Evolutionary conservation across 192 early-diverging fungal species (phyloP).

Genomic region (Geranomyces variabilis): DNA sequence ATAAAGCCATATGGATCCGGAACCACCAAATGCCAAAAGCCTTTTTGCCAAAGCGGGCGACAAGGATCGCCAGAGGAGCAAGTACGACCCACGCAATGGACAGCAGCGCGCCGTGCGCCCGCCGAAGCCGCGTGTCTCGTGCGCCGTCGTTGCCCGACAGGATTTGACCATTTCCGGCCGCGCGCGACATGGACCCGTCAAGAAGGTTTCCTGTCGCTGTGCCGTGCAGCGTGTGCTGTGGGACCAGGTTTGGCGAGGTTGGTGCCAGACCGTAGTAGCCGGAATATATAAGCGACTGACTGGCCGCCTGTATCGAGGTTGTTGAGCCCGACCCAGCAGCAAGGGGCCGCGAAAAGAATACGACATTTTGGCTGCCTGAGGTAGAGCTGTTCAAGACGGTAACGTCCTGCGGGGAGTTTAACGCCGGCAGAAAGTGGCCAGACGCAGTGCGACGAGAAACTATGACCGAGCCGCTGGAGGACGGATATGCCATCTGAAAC

Average conservation of each 20-base stretch:
- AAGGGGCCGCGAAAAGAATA: constrained; percentile 20
- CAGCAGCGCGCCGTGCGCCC: constrained; percentile 53
- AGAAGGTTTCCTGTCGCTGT: background rate
- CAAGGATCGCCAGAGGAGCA: constrained; percentile 47
- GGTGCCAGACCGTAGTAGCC: constrained; percentile 8
- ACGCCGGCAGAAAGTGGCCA: constrained; percentile 20
- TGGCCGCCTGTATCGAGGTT: constrained; percentile 3
- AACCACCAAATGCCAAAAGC: constrained; percentile 50
- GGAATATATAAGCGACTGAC: constrained; percentile 36
- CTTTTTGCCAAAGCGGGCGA: constrained; percentile 47
- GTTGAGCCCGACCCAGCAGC: background rate
- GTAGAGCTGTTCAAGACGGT: background rate
- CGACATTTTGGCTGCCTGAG: background rate
- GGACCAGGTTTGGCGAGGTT: background rate
- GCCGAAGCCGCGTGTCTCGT: constrained; percentile 2
- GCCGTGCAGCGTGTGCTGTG: constrained; percentile 19
- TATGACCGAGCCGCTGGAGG: background rate
- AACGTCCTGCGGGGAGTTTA: background rate
- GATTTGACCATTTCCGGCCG: background rate
- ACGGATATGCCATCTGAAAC: constrained; percentile 13
- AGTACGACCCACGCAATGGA: constrained; percentile 49
- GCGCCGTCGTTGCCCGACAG: background rate
- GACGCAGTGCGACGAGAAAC: constrained; percentile 29
- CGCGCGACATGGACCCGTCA: constrained; percentile 21
- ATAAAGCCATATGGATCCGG: constrained; percentile 38